A percentile compares a stretch with the other conserved stretches of the same genome.
phyloP scores from a whole-genome alignment of 768 basidiomycete species.

The Amanita pseudoporphyria region DNA sequence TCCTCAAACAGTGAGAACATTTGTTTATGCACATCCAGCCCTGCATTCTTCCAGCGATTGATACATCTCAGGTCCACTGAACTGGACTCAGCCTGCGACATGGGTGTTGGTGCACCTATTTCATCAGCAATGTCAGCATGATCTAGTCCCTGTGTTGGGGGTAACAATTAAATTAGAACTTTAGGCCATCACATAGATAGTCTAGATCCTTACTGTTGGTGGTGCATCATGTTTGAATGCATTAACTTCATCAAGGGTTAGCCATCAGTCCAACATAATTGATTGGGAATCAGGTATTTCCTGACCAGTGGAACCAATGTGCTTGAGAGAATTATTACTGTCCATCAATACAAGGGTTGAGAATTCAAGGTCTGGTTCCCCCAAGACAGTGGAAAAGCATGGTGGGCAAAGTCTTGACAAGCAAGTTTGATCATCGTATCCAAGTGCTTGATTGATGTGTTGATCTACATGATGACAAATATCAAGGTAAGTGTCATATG shows the following conservation, averaged over 20 bases:
- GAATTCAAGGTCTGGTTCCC: background rate
- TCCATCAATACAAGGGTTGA: background rate
- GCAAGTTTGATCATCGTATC: background rate
- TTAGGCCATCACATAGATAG: background rate
- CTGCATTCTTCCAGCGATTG: slow-evolving; percentile 12
- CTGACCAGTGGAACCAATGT: background rate
- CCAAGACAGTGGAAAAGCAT: background rate
- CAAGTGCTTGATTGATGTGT: background rate
- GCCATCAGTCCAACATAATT: background rate
- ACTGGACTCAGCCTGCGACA: background rate
- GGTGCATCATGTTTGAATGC: background rate
- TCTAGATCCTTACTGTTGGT: background rate
- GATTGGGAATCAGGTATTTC: background rate
- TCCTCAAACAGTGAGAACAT: slow-evolving; percentile 16
- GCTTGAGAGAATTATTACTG: background rate
- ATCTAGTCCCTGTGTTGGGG: background rate
- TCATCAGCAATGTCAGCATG: background rate
- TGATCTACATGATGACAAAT: slow-evolving; percentile 4
- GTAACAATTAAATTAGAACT: background rate
- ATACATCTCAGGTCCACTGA: slow-evolving; percentile 5
- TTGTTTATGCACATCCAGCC: slow-evolving; percentile 11
- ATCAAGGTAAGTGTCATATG: slow-evolving; percentile 11
- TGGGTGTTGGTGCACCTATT: background rate
- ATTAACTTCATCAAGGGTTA: background rate
- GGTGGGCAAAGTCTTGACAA: background rate